Evolutionary conservation across 176 grass and related monocot species (phyloP), one percentile per base, ranked within the genome.

Genomic region (Rhynchospora pubera): DNA sequence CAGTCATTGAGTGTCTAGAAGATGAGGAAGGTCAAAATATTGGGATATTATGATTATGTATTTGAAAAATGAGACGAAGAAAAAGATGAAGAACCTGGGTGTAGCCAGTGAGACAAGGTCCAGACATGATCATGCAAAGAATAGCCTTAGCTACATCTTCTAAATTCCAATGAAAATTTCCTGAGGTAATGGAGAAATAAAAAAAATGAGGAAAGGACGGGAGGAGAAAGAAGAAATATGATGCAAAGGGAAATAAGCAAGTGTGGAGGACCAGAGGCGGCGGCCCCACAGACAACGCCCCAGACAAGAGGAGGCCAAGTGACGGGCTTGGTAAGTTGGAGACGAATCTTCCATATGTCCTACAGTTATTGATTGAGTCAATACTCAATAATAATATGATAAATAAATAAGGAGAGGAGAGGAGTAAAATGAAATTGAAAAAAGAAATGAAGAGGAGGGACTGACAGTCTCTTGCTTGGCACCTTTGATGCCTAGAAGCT

Each of bases 331-430:
- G 95, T 98, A 63, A 98, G 90, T 88, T 98, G 95, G 87, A 94
- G 90, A n/a, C 95, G 88, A 60, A 98, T 93, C 92, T 98, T 98
- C 95, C 95, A 94, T 84, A 93, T 93, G 80, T 98, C 84, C 95
- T 98, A 65, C 75, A 15, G 65, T 45, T 14, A 84, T 70, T 47
- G 55, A 88, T 85, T 57, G 64, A 77, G 15, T 11, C 5, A 78
- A n/a, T n/a, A n/a, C n/a, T n/a, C n/a, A n/a, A 53, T 34, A 21
- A 26, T 65, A 65, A 65, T 72, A 62, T 5, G 60, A 22, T 8
- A 77, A 60, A 24, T 7, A 23, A 45, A 15, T n/a, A n/a, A 64
- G 26, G 24, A 14, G 62, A n/a, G n/a, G n/a, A n/a, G n/a, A 62
- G 62, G 73, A 26, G 47, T 32, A 9, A 34, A 76, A 59, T 19